These are phyloP conservation scores for Nymphaea colorata DNA, from an alignment of 164 flowering plant species.

Conservation along the genomic window DNA sequence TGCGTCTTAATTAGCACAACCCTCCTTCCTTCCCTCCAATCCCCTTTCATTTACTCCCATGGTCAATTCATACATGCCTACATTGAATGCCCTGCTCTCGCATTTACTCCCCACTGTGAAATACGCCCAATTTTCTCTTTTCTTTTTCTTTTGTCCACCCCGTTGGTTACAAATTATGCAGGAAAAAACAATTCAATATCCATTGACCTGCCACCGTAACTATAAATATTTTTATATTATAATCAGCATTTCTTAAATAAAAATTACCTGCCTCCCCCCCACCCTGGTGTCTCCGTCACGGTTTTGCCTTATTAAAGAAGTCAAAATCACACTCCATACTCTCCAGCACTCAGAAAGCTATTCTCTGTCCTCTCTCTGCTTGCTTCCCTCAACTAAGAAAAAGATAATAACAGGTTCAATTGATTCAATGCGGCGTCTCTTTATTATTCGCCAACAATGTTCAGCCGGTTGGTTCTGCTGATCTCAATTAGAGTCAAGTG, in stretches of 20 bases:
- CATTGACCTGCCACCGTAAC: neutral
- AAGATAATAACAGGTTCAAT: too few species aligned
- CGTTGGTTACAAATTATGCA: neutral
- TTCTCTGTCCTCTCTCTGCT: neutral
- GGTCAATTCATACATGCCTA: conserved; percentile 23
- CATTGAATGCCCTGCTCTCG: conserved; percentile 23
- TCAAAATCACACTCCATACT: neutral
- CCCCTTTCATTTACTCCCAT: conserved; percentile 5
- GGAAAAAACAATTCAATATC: neutral
- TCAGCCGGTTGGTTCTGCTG: too few species aligned
- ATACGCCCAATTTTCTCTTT: neutral
- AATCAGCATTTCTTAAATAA: neutral
- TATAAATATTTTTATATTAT: too few species aligned
- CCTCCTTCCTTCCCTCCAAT: neutral
- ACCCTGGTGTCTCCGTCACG: neutral
- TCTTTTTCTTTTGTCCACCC: neutral
- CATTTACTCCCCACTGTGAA: conserved; percentile 7
- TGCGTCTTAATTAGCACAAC: neutral
- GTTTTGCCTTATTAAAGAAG: neutral
- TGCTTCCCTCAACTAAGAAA: neutral
- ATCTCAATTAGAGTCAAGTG: too few species aligned
- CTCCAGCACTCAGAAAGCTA: neutral
- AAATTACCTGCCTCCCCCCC: neutral
- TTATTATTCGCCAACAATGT: too few species aligned
- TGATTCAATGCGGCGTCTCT: too few species aligned